Evolutionary conservation across 352 stramenopile species (phyloP), one percentile per base, ranked within the genome.

Genomic region (Phytophthora litchii): DNA sequence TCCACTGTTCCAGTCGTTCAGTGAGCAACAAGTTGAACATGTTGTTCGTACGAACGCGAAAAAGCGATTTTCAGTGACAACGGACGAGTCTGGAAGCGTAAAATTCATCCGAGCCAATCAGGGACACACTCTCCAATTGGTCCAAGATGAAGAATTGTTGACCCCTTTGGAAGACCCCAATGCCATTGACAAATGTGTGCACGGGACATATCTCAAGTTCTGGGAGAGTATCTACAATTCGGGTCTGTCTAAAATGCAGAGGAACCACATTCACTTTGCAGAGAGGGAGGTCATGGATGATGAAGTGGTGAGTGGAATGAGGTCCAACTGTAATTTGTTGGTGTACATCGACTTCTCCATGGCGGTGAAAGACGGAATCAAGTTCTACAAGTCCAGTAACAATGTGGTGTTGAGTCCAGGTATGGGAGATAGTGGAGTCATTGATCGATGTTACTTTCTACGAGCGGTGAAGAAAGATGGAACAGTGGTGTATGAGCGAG

Each of bases 221-320:
- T 95, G 86, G 86, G 66, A 74, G 4, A 86, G 78, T 35, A 95
- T 95, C 32, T 57, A 64, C 36, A 55, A 64, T 12, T 57, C 54
- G 0, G 88, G 88, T 0, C 55, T 96, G 4, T 87, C 63, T 16
- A 86, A 85, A 14, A 96, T 96, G 88, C 62, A 70, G 51, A 72
- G 88, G 4, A 96, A 96, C 47, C 88, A 96, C 48, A 92, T 96
- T 20, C 88, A 96, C 57, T 91, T 95, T 54, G 79, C 86, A 11
- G 65, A 89, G 12, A 64, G 52, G 7, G 78, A 91, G 14, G 57
- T 75, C 1, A 53, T 43, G 17, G 61, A 67, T 41, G 72, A 85
- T 3, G 67, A 92, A 3, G 80, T 95, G 25, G 78, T 94, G 16
- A 94, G 86, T 37, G 86, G 86, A 54, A 91, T 96, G 71, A 74